These are phyloP conservation scores for Monilinia polystroma DNA, from an alignment of 2,329 filamentous ascomycete genomes.

Conservation along the genomic window DNA sequence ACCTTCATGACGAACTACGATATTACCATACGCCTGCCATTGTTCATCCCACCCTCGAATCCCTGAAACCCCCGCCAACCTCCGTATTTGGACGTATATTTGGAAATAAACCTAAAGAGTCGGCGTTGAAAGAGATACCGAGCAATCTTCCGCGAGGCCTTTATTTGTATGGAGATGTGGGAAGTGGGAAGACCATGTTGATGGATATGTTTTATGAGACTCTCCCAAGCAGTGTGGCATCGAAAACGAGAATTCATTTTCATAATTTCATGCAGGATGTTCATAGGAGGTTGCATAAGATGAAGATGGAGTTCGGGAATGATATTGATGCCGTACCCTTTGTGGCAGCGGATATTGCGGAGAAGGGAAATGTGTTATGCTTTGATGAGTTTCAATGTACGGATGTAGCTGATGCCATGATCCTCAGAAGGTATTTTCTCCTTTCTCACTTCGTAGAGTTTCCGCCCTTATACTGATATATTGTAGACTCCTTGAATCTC, in stretches of 20 bases:
- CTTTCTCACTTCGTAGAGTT: not conserved
- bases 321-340: conserved; percentile 90
- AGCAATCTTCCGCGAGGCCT: conserved; percentile 79
- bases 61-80: conserved; percentile 54
- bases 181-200: conserved; percentile 97
- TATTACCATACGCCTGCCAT: conserved; percentile 73
- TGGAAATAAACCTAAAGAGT: conserved; percentile 45
- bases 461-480: conserved; percentile 17
- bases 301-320: conserved; percentile 85
- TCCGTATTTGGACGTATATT: conserved; percentile 64
- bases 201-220: conserved; percentile 99
- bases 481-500: conserved; percentile 70
- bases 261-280: conserved; percentile 99
- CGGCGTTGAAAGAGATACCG: conserved; percentile 55
- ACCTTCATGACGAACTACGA: conserved; percentile 79
- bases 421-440: conserved; percentile 66
- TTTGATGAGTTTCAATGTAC: conserved; percentile 99
- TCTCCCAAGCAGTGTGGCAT: conserved; percentile 71
- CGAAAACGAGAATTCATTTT: conserved; percentile 94
- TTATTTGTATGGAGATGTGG: conserved; percentile 95
- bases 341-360: conserved; percentile 90
- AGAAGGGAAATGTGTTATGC: conserved; percentile 80
- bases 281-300: conserved; percentile 82
- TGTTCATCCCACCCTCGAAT: conserved; percentile 73
- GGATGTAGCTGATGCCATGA: conserved; percentile 98